Evolutionary conservation across 257 asterid species (phyloP), one percentile per base, ranked within the genome.

Genomic region (Lithospermum erythrorhizon): DNA sequence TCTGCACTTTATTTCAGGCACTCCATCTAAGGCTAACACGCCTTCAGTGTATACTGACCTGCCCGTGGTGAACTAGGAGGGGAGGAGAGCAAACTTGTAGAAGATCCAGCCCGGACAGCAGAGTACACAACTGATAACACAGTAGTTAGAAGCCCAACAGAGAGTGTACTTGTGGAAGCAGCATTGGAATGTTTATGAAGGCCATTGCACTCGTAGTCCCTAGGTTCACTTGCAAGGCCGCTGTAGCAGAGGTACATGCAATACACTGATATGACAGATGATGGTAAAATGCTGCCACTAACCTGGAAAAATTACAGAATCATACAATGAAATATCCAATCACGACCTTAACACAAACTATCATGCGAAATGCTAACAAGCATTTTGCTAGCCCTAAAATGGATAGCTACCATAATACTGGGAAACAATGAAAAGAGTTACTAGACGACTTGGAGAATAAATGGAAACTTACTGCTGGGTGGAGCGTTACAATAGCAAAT

Each of bases 181-280:
- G 94, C 96, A 72, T 69, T 81, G 16, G 94, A 84, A 60, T 89
- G 96, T 76, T 69, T 90, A 82, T 87, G 97, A 72, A 89, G 81
- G 70, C 95, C 90, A 68, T 87, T 84, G 81, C 95, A 89, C 61
- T 79, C 90, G 23, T 79, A 89, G 61, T 87, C 95, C 75, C 97
- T 81, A 29, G 95, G 95, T 73, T 87, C 94, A 78, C 97, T 87
- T 37, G 97, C 79, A 57, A 90, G 87, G 19, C 95, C 97, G 69
- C 90, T 84, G 71, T 90, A 90, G 84, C 95, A 84, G 65, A 90
- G 97, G 81, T 90, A 87, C 85, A 83, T 87, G 81, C 97, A 90
- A 75, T 90, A 90, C 70, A 90, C 41, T 48, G 97, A 90, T 69
- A 90, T 55, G 73, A 90, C 95, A 20, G 96, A 84, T 60, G 97